Base-by-base conservation (phyloP, 2,329 filamentous ascomycete genomes). In the Zasmidium angulare region DNA sequence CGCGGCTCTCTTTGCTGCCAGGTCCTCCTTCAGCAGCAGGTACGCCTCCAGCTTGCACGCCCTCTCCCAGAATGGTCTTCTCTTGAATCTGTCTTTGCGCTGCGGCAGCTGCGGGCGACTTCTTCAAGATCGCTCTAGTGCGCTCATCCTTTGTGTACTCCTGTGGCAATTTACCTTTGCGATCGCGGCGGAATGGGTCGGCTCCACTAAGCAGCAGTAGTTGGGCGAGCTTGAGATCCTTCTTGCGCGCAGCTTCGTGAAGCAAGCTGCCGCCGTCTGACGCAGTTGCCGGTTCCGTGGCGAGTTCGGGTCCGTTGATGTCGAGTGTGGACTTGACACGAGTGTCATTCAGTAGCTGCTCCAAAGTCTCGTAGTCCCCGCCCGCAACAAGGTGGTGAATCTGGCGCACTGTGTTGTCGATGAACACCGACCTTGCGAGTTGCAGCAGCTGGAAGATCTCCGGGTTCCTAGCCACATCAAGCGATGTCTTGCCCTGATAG, bases 371-470 rank as follows among this genome's bases (percentile, higher is more conserved):
- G 75, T 97, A 95, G 66, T 95, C 87, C 51, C 85, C 85, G 23
- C 82, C 81, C 1, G 81, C 80, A 36, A 97, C 88, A 54, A 96
- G 80, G 14, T 87, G 84, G 69, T 98, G 93, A 7, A 98, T 88
- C 72, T 93, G 87, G 69, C 87, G 87, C 14, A 96, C 86, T 73
- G 93, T 96, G 63, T 83, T 84, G 69, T 99, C 95, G 57, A 96
- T 88, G 74, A 93, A 98, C 53, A 97, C 81, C 3, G 93, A 96
- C 48, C 93, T 86, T 9, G 92, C 88, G 17, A 98, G 86, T 75
- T 99, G 95, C 54, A 99, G 82, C 70, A 93, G 88, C 76, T 98
- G 93, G 78, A 96, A 98, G 58, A 98, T 97, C 19, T 98, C 93
- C 1, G 95, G 91, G 23, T 88, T 97, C 43, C 93, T 87, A 3